Evolutionary conservation across 257 asterid species (phyloP), one percentile per base, ranked within the genome.

Genomic region (Ilex asprella): DNA sequence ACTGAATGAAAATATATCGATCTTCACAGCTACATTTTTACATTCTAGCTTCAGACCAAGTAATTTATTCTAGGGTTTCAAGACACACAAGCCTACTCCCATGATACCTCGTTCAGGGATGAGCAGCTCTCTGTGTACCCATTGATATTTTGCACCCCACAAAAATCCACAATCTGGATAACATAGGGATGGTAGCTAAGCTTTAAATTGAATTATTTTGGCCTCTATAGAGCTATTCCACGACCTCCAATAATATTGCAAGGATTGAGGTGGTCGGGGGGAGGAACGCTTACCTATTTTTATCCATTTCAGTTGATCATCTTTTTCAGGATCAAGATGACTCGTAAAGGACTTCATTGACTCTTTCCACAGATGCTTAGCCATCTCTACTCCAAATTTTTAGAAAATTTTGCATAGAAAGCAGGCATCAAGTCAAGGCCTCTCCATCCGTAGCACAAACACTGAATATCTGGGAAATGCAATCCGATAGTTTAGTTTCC

Each of bases 301-400:
- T 70, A 67, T 66, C 79, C 84, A 73, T 72, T 77, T 86, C 67
- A 83, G 71, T 9, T 82, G 81, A 29, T 86, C 94, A 59, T 89
- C 97, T 14, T 74, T 81, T 30, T 78, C 84, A 12, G 88, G 79
- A 76, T 87, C 86, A 53, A 85, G 66, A 76, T 86, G 92, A 61
- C 69, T 72, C 68, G 65, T 27, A 7, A 84, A 72, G 9, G 82
- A 68, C 61, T 62, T 75, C 55, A 75, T 66, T 1, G 90, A 73
- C 68, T 75, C 78, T 70, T 62, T 76, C 95, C 84, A 83, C 52
- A 62, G 69, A 12, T 71, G 76, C 70, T 81, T 84, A 39, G 67
- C 47, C 78, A 70, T 76, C 53, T 64, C 56, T 30, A 2, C 61
- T 56, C 61, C 46, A 16, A 56, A 51, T 12, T 16, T 21, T 35